phyloP scores from a whole-genome alignment of 148 eudicot species.

The Heliamphora exappendiculata region DNA sequence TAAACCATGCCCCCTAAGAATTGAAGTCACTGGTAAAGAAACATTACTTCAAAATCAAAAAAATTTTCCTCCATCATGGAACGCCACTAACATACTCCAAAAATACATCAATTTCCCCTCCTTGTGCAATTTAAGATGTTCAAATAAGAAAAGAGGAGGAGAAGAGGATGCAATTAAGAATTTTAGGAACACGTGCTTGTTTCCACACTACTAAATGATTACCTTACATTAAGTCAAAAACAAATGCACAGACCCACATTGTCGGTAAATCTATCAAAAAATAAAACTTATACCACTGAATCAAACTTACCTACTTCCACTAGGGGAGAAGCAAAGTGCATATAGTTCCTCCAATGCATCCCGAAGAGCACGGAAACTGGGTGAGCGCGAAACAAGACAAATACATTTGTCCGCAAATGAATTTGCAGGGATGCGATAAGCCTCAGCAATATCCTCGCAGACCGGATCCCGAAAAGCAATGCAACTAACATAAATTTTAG shows the following conservation, averaged over 20 bases:
- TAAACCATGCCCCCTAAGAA: neutral
- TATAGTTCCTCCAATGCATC: constrained; percentile 79
- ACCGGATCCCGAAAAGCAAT: constrained; percentile 93
- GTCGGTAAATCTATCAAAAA: neutral
- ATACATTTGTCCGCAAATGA: constrained; percentile 96
- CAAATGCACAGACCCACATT: neutral
- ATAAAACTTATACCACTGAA: constrained; percentile 6
- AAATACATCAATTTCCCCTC: neutral
- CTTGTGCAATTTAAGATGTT: neutral
- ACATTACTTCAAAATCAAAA: neutral
- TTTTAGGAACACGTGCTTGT: neutral
- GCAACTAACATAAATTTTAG: constrained; percentile 88
- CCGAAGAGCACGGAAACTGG: constrained; percentile 70
- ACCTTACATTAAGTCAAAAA: neutral
- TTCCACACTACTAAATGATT: neutral
- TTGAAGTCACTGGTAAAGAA: neutral
- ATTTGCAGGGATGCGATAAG: constrained; percentile 68
- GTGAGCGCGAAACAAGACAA: constrained; percentile 87
- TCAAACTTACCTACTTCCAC: constrained; percentile 69
- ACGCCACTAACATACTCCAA: neutral
- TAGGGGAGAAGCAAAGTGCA: constrained; percentile 69
- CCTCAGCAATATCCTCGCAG: constrained; percentile 83
- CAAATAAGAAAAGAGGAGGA: neutral
- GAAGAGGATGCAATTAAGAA: neutral
- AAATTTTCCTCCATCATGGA: neutral